A percentile compares a stretch with the other conserved stretches of the same genome.
Conservation (phyloP, 768 basidiomycete genomes). For the Serendipita vermifera region DNA sequence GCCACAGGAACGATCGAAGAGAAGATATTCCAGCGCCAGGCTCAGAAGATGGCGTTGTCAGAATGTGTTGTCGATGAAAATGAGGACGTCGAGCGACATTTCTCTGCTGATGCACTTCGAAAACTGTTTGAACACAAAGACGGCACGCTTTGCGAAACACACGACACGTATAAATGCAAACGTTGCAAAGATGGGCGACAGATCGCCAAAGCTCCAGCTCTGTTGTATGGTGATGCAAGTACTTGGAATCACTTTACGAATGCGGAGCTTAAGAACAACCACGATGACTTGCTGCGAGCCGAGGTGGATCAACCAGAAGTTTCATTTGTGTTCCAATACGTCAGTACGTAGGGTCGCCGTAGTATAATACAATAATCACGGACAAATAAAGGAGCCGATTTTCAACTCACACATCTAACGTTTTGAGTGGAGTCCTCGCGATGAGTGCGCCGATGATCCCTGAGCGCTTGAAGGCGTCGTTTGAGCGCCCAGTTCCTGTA, state of each 20-base stretch:
- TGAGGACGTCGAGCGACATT: constrained; percentile 90
- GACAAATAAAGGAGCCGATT: too few species aligned
- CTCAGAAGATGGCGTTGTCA: constrained; percentile 89
- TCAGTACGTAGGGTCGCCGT: constrained; percentile 31
- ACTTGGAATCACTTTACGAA: constrained; percentile 99
- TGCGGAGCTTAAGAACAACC: constrained; percentile 72
- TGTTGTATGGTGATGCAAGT: constrained; percentile 94
- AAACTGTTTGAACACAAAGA: constrained; percentile 89
- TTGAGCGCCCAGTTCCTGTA: background rate
- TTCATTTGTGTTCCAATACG: constrained; percentile 93
- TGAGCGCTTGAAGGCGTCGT: background rate
- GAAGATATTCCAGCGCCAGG: constrained; percentile 97
- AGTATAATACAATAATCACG: background rate
- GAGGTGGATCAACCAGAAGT: constrained; percentile 75
- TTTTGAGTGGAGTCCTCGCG: too few species aligned
- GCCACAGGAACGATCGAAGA: constrained; percentile 96
- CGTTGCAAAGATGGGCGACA: constrained; percentile 82
- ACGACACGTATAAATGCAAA: constrained; percentile 97
- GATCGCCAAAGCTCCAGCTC: constrained; percentile 61
- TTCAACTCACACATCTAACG: too few species aligned
- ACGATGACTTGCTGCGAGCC: constrained; percentile 87
- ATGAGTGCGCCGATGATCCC: too few species aligned
- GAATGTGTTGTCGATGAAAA: constrained; percentile 98
- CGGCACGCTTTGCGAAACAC: constrained; percentile 78
- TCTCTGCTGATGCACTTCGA: constrained; percentile 75